Conservation (phyloP, 2,329 filamentous ascomycete species). For the Paramyrothecium roridum region DNA sequence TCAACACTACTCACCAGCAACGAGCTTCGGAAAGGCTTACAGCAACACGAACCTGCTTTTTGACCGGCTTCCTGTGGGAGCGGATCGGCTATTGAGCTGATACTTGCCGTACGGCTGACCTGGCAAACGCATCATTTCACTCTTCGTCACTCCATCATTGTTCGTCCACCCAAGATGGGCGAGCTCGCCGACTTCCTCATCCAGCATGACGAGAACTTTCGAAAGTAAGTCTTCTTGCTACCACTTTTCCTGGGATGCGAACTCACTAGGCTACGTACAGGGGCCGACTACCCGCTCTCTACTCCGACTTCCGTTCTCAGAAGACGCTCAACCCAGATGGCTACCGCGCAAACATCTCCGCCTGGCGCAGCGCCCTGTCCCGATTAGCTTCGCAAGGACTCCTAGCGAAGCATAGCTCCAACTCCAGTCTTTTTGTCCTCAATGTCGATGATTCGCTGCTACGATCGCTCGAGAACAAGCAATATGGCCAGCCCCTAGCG, state of each 20-base stretch:
- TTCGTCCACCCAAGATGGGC: conserved; percentile 42
- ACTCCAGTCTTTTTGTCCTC: conserved; percentile 48
- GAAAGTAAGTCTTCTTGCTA: conserved; percentile 38
- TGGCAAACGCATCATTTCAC: no score
- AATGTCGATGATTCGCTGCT: conserved; percentile 61
- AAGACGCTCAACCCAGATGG: conserved; percentile 78
- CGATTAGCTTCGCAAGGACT: conserved; percentile 63
- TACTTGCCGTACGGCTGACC: no score
- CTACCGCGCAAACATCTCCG: conserved; percentile 73
- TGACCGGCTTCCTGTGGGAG: no score
- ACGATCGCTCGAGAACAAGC: conserved; percentile 67
- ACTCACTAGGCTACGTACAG: conserved; percentile 34
- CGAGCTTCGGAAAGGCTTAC: no score
- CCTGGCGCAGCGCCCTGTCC: conserved; percentile 76
- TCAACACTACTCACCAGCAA: not conserved
- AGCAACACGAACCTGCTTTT: no score
- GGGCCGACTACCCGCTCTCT: conserved; percentile 77
- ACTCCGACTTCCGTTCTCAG: conserved; percentile 80
- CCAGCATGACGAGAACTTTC: conserved; percentile 58
- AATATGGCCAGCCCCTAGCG: conserved; percentile 78
- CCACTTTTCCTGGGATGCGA: not conserved
- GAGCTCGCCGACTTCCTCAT: conserved; percentile 67
- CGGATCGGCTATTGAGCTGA: no score
- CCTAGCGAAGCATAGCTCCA: conserved; percentile 36
- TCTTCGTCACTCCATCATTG: not conserved